Evolutionary conservation across 2,329 filamentous ascomycete species (phyloP), one percentile per base, ranked within the genome.

Genomic region (Macroventuria anomochaeta): DNA sequence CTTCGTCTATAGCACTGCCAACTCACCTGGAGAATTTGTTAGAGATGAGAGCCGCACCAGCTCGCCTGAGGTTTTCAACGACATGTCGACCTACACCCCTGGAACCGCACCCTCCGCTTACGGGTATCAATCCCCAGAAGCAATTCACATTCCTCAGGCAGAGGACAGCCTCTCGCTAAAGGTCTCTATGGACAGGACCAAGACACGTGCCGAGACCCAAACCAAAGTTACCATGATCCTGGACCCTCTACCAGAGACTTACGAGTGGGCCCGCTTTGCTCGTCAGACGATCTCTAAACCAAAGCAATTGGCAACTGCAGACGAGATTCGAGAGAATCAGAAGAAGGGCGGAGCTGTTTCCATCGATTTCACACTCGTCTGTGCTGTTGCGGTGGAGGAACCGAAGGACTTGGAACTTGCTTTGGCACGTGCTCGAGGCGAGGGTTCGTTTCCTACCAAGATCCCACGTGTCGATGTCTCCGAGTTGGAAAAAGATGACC

Each of bases 161-260:
- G 54, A 62, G 20, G 62, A 67, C 18, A 55, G 56, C 10, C 60
- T 64, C 23, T 51, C 62, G 2, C 52, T 72, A 37, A 55, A 50
- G 28, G 59, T 72, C 32, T 53, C 50, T 13, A 54, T 69, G 18
- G 68, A 73, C 59, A 71, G 68, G 55, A 70, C 73, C 51, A 97
- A 97, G 75, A 96, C 93, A 13, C 87, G 95, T 18, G 95, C 97
- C 15, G 95, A 99, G 78, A 97, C 95, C 0, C 95, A 97, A 71
- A 97, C 97, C 63, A 90, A 90, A 7, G 91, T 97, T 63, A 88
- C 88, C 66, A 82, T 97, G 75, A 89, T 87, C 0, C 76, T 97
- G 32, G 88, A 86, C 52, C 86, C 89, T 17, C 79, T 96, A 39
- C 92, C 93, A 1, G 78, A 82, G 0, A 88, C 89, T 10, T 85